phyloP scores from a whole-genome alignment of 1,139 yeast species.

The Williopsis jadinii region DNA sequence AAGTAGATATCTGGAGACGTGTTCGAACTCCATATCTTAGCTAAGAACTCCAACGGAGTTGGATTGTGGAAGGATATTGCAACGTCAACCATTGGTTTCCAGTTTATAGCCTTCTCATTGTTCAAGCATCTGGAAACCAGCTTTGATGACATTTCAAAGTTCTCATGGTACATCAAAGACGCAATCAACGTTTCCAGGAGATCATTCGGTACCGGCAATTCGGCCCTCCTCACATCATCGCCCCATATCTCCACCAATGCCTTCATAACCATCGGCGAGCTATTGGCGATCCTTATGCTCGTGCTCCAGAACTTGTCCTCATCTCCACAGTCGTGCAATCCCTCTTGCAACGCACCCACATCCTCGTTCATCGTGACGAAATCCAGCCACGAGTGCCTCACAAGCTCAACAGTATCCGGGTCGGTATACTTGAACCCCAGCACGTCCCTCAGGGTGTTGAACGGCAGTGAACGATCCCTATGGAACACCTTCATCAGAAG shows the following conservation, averaged over 20 bases:
- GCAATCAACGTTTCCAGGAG: slow-evolving; percentile 9
- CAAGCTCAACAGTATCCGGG: slow-evolving; percentile 3
- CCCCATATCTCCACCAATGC: slow-evolving; percentile 8
- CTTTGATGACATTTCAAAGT: slow-evolving; percentile 5
- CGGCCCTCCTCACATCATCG: neutral
- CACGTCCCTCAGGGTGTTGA: slow-evolving; percentile 15
- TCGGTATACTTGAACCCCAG: slow-evolving; percentile 7
- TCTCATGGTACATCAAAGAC: slow-evolving; percentile 13
- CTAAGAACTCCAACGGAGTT: slow-evolving; percentile 4
- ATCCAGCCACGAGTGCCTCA: slow-evolving; percentile 14
- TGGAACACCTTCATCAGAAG: slow-evolving; percentile 10
- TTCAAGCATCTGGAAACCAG: too few species aligned
- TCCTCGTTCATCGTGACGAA: slow-evolving; percentile 11
- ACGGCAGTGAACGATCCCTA: slow-evolving; percentile 10
- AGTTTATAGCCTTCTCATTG: slow-evolving; percentile 3
- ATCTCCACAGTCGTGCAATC: neutral
- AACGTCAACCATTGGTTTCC: slow-evolving; percentile 11
- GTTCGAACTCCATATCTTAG: slow-evolving; percentile 5
- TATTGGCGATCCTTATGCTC: slow-evolving; percentile 6
- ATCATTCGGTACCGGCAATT: slow-evolving; percentile 6
- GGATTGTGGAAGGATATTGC: slow-evolving; percentile 6
- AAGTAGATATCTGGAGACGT: slow-evolving; percentile 3
- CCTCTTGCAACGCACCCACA: slow-evolving; percentile 1
- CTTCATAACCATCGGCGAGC: slow-evolving; percentile 11
- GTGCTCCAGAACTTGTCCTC: neutral